phyloP scores from a whole-genome alignment of 2,329 filamentous ascomycete genomes.

The Colletotrichum orchidophilum region DNA sequence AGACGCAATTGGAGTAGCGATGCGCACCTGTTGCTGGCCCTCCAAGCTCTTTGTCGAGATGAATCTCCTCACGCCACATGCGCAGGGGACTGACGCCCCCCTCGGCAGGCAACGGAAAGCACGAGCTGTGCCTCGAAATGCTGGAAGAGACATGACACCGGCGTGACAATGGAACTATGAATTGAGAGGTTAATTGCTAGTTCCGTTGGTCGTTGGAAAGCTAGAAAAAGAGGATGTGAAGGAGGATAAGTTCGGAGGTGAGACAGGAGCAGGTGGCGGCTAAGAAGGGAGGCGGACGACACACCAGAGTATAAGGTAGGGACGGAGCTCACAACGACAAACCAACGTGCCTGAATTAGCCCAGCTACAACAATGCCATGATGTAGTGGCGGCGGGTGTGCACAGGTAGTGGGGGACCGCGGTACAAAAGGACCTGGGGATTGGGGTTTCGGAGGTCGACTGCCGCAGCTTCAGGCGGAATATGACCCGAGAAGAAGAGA shows the following conservation, averaged over 20 bases:
- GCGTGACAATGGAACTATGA: background rate
- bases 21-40: slow-evolving; percentile 67
- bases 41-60: slow-evolving; percentile 61
- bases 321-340: slow-evolving; percentile 8
- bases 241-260: background rate
- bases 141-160: slow-evolving; percentile 56
- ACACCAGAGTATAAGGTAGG: background rate
- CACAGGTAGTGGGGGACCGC: slow-evolving; percentile 6
- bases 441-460: background rate
- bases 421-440: slow-evolving; percentile 27
- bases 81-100: slow-evolving; percentile 30
- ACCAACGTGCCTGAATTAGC: background rate
- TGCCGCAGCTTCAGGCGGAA: slow-evolving; percentile 14
- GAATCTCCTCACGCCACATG: slow-evolving; percentile 43
- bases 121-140: slow-evolving; percentile 59
- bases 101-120: slow-evolving; percentile 54
- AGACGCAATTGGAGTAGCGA: slow-evolving; percentile 29
- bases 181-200: background rate
- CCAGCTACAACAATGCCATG: slow-evolving; percentile 13
- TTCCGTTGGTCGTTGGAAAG: background rate
- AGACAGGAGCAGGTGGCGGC: background rate
- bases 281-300: background rate
- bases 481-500: slow-evolving; percentile 20
- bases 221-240: background rate
- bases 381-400: background rate